These are phyloP conservation scores for Saururus chinensis DNA, from an alignment of 164 flowering plant genomes.

Conservation along the genomic window DNA sequence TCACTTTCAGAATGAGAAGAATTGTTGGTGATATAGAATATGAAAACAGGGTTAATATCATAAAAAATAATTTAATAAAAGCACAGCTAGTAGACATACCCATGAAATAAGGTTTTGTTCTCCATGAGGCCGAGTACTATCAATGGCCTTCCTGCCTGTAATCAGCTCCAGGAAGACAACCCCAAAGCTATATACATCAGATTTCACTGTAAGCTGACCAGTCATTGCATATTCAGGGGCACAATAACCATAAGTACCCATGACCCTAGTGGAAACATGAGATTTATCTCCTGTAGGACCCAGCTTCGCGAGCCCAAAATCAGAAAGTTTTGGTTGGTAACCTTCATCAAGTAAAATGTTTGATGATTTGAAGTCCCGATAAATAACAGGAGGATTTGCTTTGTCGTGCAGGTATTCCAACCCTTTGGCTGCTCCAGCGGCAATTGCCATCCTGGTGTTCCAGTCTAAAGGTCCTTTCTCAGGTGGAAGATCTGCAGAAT, in stretches of 20 bases:
- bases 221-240: slow-evolving; percentile 55
- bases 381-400: slow-evolving; percentile 63
- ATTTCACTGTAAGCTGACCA: slow-evolving; percentile 38
- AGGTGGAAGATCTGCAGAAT: slow-evolving; percentile 27
- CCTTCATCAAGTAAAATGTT: slow-evolving; percentile 52
- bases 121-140: slow-evolving; percentile 21
- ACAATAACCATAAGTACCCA: slow-evolving; percentile 53
- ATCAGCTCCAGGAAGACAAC: slow-evolving; percentile 45
- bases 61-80: neutral
- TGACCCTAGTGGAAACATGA: slow-evolving; percentile 46
- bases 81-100: slow-evolving; percentile 18
- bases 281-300: slow-evolving; percentile 42
- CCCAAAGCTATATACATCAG: slow-evolving; percentile 51
- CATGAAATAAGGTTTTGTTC: slow-evolving; percentile 43
- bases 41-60: neutral
- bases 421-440: slow-evolving; percentile 71
- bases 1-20: no score
- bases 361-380: slow-evolving; percentile 57
- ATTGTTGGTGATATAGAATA: neutral
- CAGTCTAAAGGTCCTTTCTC: slow-evolving; percentile 52
- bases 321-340: slow-evolving; percentile 65
- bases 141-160: slow-evolving; percentile 41
- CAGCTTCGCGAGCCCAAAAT: slow-evolving; percentile 57
- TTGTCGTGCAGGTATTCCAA: slow-evolving; percentile 51
- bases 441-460: slow-evolving; percentile 71